These are phyloP conservation scores for Myxozyma melibiosi DNA, from an alignment of 805 yeast genomes.

Conservation along the genomic window DNA sequence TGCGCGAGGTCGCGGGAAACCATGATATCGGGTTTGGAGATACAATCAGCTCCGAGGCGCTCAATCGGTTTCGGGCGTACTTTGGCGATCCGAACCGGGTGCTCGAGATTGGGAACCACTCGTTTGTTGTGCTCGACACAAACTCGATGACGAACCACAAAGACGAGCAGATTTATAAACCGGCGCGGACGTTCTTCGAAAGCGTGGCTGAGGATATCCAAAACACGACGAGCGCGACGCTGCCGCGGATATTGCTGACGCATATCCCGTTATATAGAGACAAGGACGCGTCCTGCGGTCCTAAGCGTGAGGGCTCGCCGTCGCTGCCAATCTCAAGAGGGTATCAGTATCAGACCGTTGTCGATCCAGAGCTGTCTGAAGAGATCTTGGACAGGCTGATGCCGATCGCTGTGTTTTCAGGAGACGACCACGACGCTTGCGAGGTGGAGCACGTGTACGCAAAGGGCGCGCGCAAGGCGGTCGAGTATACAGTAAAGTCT, in stretches of 20 bases:
- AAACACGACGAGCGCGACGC: conserved; percentile 36
- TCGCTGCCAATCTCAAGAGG: conserved; percentile 75
- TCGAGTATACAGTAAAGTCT: conserved; percentile 84
- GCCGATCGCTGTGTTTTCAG: conserved; percentile 78
- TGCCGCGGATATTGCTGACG: conserved; percentile 69
- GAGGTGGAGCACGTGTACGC: conserved; percentile 58
- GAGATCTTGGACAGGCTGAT: conserved; percentile 58
- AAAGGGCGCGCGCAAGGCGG: conserved; percentile 38
- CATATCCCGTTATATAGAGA: conserved; percentile 89
- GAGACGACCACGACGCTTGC: conserved; percentile 98
- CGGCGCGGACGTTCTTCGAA: conserved; percentile 58
- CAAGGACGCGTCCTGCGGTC: conserved; percentile 67
- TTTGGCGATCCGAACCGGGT: conserved; percentile 71
- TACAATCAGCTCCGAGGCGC: conserved; percentile 58
- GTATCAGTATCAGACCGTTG: conserved; percentile 86
- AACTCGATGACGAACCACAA: conserved; percentile 72
- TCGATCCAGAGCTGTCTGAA: conserved; percentile 61
- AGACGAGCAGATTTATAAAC: conserved; percentile 48
- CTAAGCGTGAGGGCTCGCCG: conserved; percentile 65
- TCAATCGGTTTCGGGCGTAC: conserved; percentile 63
- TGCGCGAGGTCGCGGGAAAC: conserved; percentile 70
- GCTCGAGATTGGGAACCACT: conserved; percentile 64
- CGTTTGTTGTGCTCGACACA: conserved; percentile 76
- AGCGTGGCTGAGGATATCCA: conserved; percentile 13
- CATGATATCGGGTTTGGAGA: conserved; percentile 96